Base-by-base conservation (phyloP, 257 asterid genomes). In the Coffea eugenioides region DNA sequence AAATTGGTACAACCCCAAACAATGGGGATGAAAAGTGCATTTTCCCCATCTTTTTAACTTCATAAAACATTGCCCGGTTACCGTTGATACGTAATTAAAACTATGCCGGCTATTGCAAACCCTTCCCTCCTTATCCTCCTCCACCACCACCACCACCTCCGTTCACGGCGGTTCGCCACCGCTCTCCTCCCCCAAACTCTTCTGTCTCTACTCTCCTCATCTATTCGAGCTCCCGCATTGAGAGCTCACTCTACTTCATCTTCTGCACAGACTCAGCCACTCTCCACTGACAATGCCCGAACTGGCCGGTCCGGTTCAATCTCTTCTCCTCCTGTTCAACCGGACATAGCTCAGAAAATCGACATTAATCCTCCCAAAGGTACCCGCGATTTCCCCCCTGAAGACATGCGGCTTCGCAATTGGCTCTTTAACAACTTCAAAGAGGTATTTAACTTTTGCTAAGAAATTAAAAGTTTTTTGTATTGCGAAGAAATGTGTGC, bases 291-390 rank as follows among this genome's bases (percentile, higher is more conserved):
- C 74, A 90, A 89, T 83, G 88, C 84, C 49, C 84, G 88, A 69
- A 80, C 88, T 43, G 94, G 87, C 62, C 90, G 97, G 79, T 82
- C 97, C 74, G 87, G 92, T 72, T 89, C 97, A 56, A 78, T 86
- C 10, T 84, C 96, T 82, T 83, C 92, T 51, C 91, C 97, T 68
- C 93, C 95, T 41, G 43, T 80, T 39, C 84, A 85, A 51, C 57
- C 83, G 16, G 91, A 88, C 45, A 75, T 41, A 54, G 12, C 73
- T 25, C 90, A 86, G 86, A 92, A 83, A 91, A 93, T 95, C 73
- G 99, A 95, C 49, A 97, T 93, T 23, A 95, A 95, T 85, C 99
- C 99, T 7, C 98, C 99, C 15, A 95, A 92, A 86, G 99, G 99
- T 23, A 95, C 99, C 11, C 89, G 98, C 23, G 99, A 95, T 86